Base-by-base conservation (phyloP, 2,329 filamentous ascomycete genomes). In the Hymenoscyphus occultus region DNA sequence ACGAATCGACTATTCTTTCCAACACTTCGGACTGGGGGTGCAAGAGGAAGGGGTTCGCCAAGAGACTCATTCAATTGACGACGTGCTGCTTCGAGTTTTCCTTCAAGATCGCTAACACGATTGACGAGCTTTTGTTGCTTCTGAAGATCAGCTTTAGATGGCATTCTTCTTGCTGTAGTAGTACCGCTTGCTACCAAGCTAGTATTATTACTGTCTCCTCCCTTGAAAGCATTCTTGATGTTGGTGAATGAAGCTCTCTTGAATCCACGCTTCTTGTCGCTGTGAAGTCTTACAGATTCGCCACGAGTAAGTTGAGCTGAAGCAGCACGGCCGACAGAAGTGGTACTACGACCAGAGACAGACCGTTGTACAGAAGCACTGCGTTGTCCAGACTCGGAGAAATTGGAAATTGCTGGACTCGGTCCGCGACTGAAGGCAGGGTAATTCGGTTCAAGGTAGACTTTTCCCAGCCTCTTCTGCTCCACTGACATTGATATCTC, bases 31-130 rank as follows among this genome's bases (percentile, higher is more conserved):
- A 74, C 61, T 67, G 69, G 16, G 66, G 69, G 54, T 67, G 65
- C 61, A 58, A 68, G 40, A 72, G 74, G 66, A 73, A 70, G 70
- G 4, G 71, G 68, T 45, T 82, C 78, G 12, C 76, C 77, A 16
- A 84, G 75, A 48, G 82, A 77, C 5, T 81, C 76, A 39, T 79
- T 77, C 31, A 88, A 78, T 73, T 88, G 82, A 59, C 79, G 79
- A 40, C 84, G 80, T 9, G 84, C 84, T 42, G 80, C 78, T 16
- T 83, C 77, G 39, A 88, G 79, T 72, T 87, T 86, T 13, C 78
- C 74, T 70, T 89, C 86, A 13, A 88, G 79, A 68, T 87, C 81
- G 68, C 84, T 86, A 39, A 88, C 85, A 61, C 84, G 81, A 75
- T 86, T 86, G 51, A 80, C 77, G 39, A 88, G 76, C 67, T 84